These are phyloP conservation scores for Vitis hybrid DNA, from an alignment of 177 flowering plant species.

Conservation along the genomic window DNA sequence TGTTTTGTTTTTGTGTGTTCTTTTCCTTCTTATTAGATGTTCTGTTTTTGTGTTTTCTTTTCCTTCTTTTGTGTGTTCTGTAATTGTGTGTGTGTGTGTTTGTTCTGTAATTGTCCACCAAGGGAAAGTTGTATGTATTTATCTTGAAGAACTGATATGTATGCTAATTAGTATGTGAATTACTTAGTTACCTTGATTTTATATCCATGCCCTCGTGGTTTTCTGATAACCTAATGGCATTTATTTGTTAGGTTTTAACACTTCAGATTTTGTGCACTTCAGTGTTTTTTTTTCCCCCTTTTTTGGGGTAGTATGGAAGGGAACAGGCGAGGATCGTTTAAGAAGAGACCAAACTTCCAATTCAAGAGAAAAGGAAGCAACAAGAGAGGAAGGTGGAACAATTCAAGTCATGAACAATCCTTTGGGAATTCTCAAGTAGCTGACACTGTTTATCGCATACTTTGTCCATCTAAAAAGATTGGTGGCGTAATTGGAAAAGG, in stretches of 20 bases:
- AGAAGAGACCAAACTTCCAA: constrained; percentile 33
- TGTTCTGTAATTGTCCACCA: too few relatives aligned
- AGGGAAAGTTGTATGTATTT: too few relatives aligned
- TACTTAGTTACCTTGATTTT: background rate
- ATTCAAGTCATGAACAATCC: constrained; percentile 30
- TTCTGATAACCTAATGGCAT: background rate
- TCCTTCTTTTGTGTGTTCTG: too few relatives aligned
- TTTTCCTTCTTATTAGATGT: too few relatives aligned
- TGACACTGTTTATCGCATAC: constrained; percentile 67
- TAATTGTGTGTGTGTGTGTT: too few relatives aligned
- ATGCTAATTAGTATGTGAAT: too few relatives aligned
- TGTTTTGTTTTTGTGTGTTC: too few relatives aligned
- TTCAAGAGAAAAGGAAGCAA: constrained; percentile 42
- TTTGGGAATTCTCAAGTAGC: constrained; percentile 23
- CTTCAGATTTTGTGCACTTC: background rate
- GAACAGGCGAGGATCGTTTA: constrained; percentile 31
- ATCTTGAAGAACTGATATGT: too few relatives aligned
- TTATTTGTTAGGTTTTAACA: background rate
- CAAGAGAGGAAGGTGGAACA: constrained; percentile 36
- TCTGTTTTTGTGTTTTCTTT: too few relatives aligned
- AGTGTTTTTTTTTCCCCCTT: background rate
- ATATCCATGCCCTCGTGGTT: background rate
- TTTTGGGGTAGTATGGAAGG: constrained; percentile 44
- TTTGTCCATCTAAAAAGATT: constrained; percentile 63
- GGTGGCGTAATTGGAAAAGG: constrained; percentile 83